Conservation (phyloP, 2,329 filamentous ascomycete genomes). For the Parasarocladium wereldwijsianum region DNA sequence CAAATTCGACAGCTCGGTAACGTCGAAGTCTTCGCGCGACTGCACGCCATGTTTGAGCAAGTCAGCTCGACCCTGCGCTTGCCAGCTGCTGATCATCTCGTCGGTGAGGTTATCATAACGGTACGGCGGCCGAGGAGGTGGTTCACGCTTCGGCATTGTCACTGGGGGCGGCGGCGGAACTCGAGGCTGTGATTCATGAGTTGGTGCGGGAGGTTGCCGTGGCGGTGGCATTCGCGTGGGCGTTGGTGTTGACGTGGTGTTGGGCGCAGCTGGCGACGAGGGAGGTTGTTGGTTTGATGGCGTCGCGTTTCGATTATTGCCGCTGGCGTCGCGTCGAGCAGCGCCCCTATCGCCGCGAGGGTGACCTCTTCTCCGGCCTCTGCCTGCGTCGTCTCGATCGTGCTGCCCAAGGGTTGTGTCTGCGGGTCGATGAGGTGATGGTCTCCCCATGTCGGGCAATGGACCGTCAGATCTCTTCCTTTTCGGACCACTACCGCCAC, state of each 20-base stretch:
- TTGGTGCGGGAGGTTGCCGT: constrained; percentile 1
- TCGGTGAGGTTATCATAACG: constrained; percentile 66
- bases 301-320: background rate
- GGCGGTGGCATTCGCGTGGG: background rate
- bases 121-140: constrained; percentile 27
- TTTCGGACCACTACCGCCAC: constrained; percentile 39
- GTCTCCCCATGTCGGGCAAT: constrained; percentile 34
- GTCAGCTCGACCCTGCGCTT: constrained; percentile 46
- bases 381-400: constrained; percentile 36
- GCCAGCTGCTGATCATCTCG: constrained; percentile 53
- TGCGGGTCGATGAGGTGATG: constrained; percentile 47
- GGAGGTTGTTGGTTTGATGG: constrained; percentile 1
- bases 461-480: constrained; percentile 41
- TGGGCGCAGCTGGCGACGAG: constrained; percentile 1
- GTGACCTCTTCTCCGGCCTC: constrained; percentile 29
- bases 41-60: constrained; percentile 51
- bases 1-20: constrained; percentile 52
- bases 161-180: constrained; percentile 9
- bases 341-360: constrained; percentile 21
- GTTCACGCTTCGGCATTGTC: constrained; percentile 11
- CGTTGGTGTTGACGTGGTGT: constrained; percentile 2
- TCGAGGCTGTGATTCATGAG: constrained; percentile 8
- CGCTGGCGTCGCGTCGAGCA: constrained; percentile 5
- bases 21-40: constrained; percentile 53
- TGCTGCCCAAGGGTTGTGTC: constrained; percentile 41